These are phyloP conservation scores for Pichia sorboxylosa DNA, from an alignment of 1,139 yeast species.

Conservation along the genomic window DNA sequence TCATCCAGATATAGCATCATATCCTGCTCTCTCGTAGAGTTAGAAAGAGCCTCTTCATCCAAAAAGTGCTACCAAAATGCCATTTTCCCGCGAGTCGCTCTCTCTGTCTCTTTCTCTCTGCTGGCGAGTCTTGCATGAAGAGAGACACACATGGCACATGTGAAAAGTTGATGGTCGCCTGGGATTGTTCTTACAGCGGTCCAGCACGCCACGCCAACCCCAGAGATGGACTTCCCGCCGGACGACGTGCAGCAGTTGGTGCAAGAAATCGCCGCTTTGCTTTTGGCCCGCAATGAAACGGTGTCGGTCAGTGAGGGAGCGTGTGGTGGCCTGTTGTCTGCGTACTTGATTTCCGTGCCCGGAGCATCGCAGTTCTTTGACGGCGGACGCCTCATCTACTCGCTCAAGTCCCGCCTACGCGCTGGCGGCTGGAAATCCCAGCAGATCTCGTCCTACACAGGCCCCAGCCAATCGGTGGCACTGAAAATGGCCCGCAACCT, in stretches of 20 bases:
- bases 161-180: too few relatives aligned
- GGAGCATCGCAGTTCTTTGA: conserved; percentile 78
- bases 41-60: too few relatives aligned
- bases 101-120: too few relatives aligned
- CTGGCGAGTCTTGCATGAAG: too few relatives aligned
- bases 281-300: conserved; percentile 45
- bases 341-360: conserved; percentile 68
- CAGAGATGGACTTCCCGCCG: conserved; percentile 62
- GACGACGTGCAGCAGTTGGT: conserved; percentile 39
- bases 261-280: conserved; percentile 41
- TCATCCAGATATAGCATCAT: too few relatives aligned
- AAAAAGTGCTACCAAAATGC: too few relatives aligned
- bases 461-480: conserved; percentile 73
- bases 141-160: too few relatives aligned
- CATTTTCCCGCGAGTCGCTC: too few relatives aligned
- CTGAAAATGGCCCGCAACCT: conserved; percentile 66
- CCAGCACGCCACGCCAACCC: too few relatives aligned
- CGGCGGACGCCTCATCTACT: conserved; percentile 74
- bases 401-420: conserved; percentile 61
- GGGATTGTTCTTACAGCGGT: too few relatives aligned
- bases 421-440: conserved; percentile 68
- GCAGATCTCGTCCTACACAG: conserved; percentile 63
- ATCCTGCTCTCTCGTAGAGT: too few relatives aligned
- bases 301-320: conserved; percentile 80
- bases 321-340: conserved; percentile 77